phyloP scores from a whole-genome alignment of 495 filamentous ascomycete genomes.

The Xylaria telfairii region DNA sequence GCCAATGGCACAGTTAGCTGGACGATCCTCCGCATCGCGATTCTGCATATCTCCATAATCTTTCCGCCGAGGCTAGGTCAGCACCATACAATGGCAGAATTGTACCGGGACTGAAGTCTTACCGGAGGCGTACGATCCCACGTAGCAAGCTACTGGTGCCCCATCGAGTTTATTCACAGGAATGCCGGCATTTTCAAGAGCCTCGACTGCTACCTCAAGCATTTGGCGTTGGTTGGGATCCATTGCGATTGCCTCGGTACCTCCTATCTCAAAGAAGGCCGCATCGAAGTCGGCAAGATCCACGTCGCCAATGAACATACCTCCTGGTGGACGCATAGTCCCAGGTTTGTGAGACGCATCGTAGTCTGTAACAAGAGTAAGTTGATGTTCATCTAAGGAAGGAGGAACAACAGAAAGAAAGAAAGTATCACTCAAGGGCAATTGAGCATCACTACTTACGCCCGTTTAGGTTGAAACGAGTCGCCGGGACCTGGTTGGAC shows the following conservation, averaged over 20 bases:
- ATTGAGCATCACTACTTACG: too few species aligned
- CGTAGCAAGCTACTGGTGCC: background rate
- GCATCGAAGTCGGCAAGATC: constrained; percentile 4
- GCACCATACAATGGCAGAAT: too few species aligned
- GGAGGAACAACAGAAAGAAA: too few species aligned
- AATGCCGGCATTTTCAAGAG: background rate
- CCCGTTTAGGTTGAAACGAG: background rate
- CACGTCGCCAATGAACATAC: background rate
- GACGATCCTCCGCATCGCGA: background rate
- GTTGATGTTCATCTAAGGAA: too few species aligned
- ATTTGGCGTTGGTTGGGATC: constrained; percentile 2
- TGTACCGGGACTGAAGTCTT: too few species aligned
- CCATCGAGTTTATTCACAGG: background rate
- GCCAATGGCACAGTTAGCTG: background rate
- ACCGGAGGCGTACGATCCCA: background rate
- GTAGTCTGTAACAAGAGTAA: background rate
- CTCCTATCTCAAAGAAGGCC: background rate
- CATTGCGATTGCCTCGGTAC: background rate
- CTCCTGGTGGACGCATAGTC: background rate
- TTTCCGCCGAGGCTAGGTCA: too few species aligned
- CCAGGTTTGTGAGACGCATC: background rate
- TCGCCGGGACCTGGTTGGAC: background rate
- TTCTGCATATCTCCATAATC: background rate
- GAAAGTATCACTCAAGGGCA: too few species aligned
- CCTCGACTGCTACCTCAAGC: background rate